A percentile compares a stretch with the other conserved stretches of the same genome.
These are phyloP conservation scores for Phialocephala sp. DNA, from an alignment of 2,329 filamentous ascomycete species.

Conservation along the genomic window DNA sequence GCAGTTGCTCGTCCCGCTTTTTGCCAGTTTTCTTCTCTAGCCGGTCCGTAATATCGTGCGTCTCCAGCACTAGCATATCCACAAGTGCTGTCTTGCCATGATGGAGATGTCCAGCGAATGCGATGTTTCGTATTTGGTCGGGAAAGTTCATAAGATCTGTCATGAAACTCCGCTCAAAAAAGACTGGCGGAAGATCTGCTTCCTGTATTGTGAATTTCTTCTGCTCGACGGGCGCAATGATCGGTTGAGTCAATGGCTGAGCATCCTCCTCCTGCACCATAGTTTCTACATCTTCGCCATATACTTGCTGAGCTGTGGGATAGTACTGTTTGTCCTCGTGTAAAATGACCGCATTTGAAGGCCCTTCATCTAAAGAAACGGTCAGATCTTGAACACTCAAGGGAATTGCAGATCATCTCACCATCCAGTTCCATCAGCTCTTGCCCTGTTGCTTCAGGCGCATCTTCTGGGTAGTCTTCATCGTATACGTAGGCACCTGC, in stretches of 20 bases:
- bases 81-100: slow-evolving; percentile 98
- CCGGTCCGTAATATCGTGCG: slow-evolving; percentile 82
- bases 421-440: slow-evolving; percentile 94
- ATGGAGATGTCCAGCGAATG: slow-evolving; percentile 89
- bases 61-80: slow-evolving; percentile 97
- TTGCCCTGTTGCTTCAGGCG: slow-evolving; percentile 69
- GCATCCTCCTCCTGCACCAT: slow-evolving; percentile 97
- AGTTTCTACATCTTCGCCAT: slow-evolving; percentile 92
- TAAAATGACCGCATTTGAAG: slow-evolving; percentile 95
- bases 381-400: slow-evolving; percentile 36
- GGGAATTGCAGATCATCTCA: slow-evolving; percentile 45
- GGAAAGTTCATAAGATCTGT: slow-evolving; percentile 95
- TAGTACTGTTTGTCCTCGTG: slow-evolving; percentile 99
- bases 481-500: slow-evolving; percentile 82
- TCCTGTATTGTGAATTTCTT: slow-evolving; percentile 98
- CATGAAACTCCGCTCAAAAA: slow-evolving; percentile 91
- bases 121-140: slow-evolving; percentile 91
- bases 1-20: slow-evolving; percentile 84
- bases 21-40: slow-evolving; percentile 82
- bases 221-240: slow-evolving; percentile 88
- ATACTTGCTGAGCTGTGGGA: slow-evolving; percentile 94
- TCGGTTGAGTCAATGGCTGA: slow-evolving; percentile 88
- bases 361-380: slow-evolving; percentile 67
- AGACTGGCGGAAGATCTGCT: slow-evolving; percentile 84
- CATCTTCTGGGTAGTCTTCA: slow-evolving; percentile 70